These are phyloP conservation scores for Yamadazyma diddensiae DNA, from an alignment of 1,139 yeast genomes.

Conservation along the genomic window DNA sequence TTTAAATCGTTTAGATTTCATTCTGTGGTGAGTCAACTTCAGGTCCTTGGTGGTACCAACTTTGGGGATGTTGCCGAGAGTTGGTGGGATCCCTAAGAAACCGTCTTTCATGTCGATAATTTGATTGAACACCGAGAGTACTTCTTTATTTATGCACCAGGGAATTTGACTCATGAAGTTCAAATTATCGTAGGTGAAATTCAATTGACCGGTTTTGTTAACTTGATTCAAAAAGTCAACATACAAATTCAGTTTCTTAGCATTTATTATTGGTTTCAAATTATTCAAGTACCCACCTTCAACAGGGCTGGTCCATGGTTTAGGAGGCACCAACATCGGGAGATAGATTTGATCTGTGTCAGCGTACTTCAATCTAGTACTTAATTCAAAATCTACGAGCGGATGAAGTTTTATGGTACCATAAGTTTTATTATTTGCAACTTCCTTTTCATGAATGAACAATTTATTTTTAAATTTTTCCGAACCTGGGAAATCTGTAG, in stretches of 20 bases:
- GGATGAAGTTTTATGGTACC: conserved; percentile 13
- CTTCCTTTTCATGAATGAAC: conserved; percentile 8
- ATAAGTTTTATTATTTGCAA: conserved; percentile 2
- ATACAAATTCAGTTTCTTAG: conserved; percentile 11
- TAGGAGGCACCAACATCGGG: conserved; percentile 43
- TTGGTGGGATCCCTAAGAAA: conserved; percentile 30
- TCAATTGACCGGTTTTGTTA: conserved; percentile 31
- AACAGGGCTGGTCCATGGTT: conserved; percentile 32
- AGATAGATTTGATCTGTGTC: conserved; percentile 13
- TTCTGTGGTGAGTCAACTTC: conserved; percentile 1
- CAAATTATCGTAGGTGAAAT: conserved; percentile 29
- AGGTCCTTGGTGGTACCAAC: background rate
- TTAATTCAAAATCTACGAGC: conserved; percentile 5
- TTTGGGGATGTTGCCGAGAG: conserved; percentile 5
- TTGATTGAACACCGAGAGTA: conserved; percentile 22
- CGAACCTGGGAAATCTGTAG: conserved; percentile 1
- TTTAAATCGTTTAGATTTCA: conserved; percentile 20
- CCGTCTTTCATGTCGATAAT: conserved; percentile 23
- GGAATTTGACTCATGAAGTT: conserved; percentile 28
- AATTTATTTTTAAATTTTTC: conserved; percentile 1
- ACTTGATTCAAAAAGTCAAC: conserved; percentile 24
- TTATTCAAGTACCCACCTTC: conserved; percentile 36
- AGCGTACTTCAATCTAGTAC: conserved; percentile 3
- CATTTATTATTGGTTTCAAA: conserved; percentile 24
- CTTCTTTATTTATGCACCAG: conserved; percentile 36